These are phyloP conservation scores for Fusarium devonianum DNA, from an alignment of 2,329 filamentous ascomycete species.

Conservation along the genomic window DNA sequence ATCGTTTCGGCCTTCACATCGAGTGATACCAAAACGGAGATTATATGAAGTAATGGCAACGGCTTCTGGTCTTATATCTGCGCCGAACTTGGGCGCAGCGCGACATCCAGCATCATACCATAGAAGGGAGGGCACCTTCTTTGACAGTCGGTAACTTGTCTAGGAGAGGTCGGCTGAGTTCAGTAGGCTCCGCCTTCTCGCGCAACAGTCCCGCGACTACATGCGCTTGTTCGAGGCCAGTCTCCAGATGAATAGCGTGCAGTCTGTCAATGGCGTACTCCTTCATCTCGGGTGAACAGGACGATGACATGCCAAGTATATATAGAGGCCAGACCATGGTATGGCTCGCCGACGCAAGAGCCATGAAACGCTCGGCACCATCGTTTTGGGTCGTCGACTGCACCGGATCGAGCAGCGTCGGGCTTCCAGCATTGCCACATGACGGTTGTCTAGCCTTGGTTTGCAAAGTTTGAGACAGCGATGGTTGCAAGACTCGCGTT, in stretches of 20 bases:
- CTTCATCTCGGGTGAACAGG: slow-evolving; percentile 51
- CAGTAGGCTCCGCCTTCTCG: slow-evolving; percentile 38
- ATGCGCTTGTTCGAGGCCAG: slow-evolving; percentile 54
- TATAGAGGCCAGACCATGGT: slow-evolving; percentile 60
- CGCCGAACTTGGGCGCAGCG: neutral
- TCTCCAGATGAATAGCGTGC: slow-evolving; percentile 54
- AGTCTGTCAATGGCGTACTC: slow-evolving; percentile 56
- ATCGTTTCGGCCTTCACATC: slow-evolving; percentile 12
- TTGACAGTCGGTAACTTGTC: slow-evolving; percentile 41
- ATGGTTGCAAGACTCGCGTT: slow-evolving; percentile 42
- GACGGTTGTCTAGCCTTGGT: slow-evolving; percentile 26
- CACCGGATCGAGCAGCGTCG: slow-evolving; percentile 52
- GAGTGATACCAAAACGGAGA: slow-evolving; percentile 6
- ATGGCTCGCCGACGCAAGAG: slow-evolving; percentile 56
- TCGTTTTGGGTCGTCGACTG: slow-evolving; percentile 45
- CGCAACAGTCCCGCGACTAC: slow-evolving; percentile 53
- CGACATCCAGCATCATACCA: slow-evolving; percentile 36
- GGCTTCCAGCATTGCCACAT: slow-evolving; percentile 27
- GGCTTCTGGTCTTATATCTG: neutral
- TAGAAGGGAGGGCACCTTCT: slow-evolving; percentile 34
- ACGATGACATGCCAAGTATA: slow-evolving; percentile 56
- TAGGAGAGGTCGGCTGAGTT: slow-evolving; percentile 8
- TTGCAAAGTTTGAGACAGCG: slow-evolving; percentile 24
- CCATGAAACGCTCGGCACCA: slow-evolving; percentile 56
- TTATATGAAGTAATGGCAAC: slow-evolving; percentile 4